Conservation (phyloP, 805 yeast genomes). For the Myxozyma melibiosi region DNA sequence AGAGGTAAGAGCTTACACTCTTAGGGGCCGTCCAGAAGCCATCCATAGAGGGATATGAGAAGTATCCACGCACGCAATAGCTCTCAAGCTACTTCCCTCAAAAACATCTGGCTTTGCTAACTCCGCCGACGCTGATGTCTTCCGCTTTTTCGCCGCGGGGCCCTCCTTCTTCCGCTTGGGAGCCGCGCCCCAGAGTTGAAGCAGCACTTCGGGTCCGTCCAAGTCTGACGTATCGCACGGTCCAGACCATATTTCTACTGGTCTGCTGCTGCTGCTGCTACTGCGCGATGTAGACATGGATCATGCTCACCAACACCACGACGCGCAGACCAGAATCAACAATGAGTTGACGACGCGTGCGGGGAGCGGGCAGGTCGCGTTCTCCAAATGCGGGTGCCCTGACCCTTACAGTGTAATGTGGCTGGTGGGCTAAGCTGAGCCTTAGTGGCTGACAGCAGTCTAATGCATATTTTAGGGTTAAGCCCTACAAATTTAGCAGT, state of each 20-base stretch:
- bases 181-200: constrained; percentile 4
- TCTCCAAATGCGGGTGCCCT: too few relatives aligned
- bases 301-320: too few relatives aligned
- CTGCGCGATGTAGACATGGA: not conserved
- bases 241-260: constrained; percentile 6
- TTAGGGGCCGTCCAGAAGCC: constrained; percentile 15
- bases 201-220: not conserved
- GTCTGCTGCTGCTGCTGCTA: not conserved
- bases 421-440: too few relatives aligned
- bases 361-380: too few relatives aligned
- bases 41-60: constrained; percentile 13
- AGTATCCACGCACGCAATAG: constrained; percentile 10
- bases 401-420: too few relatives aligned
- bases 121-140: not conserved
- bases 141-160: constrained; percentile 6
- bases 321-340: too few relatives aligned
- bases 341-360: constrained; percentile 1
- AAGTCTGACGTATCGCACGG: not conserved
- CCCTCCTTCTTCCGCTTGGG: not conserved
- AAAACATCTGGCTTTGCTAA: not conserved
- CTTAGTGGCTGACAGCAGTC: too few relatives aligned
- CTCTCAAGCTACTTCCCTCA: constrained; percentile 1
- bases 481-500: constrained; percentile 7
- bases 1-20: constrained; percentile 18
- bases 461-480: not conserved